A percentile compares a stretch with the other conserved stretches of the same genome.
Evolutionary conservation across 208 protist species (phyloP).

Genomic region (Acanthamoeba castellanii): DNA sequence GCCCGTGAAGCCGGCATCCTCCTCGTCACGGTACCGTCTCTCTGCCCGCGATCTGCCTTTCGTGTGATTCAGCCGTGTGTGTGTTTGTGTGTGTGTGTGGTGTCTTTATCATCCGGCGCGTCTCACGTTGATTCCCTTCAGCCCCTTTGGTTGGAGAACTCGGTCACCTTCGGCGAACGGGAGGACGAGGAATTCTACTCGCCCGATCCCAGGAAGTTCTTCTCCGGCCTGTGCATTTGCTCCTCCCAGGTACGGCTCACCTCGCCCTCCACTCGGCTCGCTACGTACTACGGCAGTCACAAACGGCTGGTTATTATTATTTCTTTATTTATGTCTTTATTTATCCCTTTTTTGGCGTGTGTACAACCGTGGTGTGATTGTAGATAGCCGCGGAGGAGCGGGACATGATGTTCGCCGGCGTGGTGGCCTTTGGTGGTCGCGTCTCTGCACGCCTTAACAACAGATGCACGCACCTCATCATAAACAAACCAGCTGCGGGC

Average conservation of each 20-base stretch:
- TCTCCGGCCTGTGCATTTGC: conserved; percentile 53
- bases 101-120: not conserved
- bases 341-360: not conserved
- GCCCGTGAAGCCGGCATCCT: not conserved
- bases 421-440: conserved; percentile 29
- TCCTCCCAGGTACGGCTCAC: not conserved
- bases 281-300: not conserved
- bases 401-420: conserved; percentile 25
- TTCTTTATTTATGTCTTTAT: too few species aligned
- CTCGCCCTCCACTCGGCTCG: not conserved
- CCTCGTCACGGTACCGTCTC: conserved; percentile 33
- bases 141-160: conserved; percentile 24
- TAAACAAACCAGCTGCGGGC: not conserved
- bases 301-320: not conserved
- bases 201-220: conserved; percentile 42
- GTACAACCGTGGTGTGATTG: not conserved
- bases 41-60: not conserved
- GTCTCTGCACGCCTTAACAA: not conserved
- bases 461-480: conserved; percentile 26
- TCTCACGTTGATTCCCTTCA: not conserved
- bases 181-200: conserved; percentile 44
- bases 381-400: not conserved
- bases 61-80: not conserved
- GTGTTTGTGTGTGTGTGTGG: not conserved
- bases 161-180: not conserved